Percentiles rank a stretch among this genome's conserved stretches.
Evolutionary conservation across 352 stramenopile genomes (phyloP).

Genomic region (Phytopythium mirpurense): DNA sequence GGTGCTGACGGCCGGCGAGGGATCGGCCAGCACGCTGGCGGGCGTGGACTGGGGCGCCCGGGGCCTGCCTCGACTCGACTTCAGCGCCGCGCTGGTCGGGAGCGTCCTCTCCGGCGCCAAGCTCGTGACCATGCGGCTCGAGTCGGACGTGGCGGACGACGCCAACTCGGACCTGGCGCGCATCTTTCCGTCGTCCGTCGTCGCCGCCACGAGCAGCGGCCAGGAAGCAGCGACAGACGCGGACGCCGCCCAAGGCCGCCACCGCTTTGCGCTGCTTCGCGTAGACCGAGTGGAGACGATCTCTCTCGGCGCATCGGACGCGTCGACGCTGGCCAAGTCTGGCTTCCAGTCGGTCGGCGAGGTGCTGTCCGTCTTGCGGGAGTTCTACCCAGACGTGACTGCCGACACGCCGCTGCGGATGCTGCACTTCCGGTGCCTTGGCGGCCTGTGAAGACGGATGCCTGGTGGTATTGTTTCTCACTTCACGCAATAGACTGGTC

Average conservation of each 20-base stretch:
- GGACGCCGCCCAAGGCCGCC: neutral
- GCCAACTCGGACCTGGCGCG: constrained; percentile 43
- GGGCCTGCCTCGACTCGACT: constrained; percentile 47
- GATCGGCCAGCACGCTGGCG: neutral
- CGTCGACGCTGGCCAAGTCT: constrained; percentile 30
- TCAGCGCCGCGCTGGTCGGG: constrained; percentile 35
- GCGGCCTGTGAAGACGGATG: neutral
- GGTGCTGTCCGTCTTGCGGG: constrained; percentile 38
- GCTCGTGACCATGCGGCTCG: constrained; percentile 61
- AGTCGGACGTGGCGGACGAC: constrained; percentile 41
- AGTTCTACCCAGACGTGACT: constrained; percentile 54
- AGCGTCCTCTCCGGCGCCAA: constrained; percentile 40
- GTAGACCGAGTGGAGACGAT: constrained; percentile 30
- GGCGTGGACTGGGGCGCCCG: neutral
- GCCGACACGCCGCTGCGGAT: constrained; percentile 35
- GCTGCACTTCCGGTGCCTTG: constrained; percentile 45
- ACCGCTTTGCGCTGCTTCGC: constrained; percentile 48
- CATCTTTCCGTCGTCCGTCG: constrained; percentile 30
- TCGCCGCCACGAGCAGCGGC: constrained; percentile 27
- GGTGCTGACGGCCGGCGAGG: constrained; percentile 11
- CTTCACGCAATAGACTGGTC: constrained; percentile 1
- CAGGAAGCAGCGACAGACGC: neutral
- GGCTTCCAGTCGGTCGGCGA: constrained; percentile 33
- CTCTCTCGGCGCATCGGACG: constrained; percentile 23
- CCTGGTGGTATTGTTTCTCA: too few relatives aligned